Conservation (phyloP, 306 rosid genomes). For the Sindora glabra region DNA sequence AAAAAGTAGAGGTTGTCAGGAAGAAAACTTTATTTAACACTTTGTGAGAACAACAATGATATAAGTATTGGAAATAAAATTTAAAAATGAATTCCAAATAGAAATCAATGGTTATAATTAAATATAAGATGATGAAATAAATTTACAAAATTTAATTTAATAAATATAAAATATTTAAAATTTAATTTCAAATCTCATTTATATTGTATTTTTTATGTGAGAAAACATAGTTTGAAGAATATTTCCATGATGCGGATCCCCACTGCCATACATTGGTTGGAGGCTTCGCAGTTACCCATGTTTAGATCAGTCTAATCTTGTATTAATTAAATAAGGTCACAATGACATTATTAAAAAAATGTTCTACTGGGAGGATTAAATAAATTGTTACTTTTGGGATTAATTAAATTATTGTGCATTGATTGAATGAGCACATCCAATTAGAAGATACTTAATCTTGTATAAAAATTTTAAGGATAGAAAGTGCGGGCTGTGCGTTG, state of each 20-base stretch:
- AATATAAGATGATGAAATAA: no score
- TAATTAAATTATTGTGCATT: not conserved
- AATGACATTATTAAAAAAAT: conserved; percentile 20
- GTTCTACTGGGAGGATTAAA: conserved; percentile 16
- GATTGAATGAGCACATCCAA: not conserved
- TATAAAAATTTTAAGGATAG: not conserved
- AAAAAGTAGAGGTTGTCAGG: no score
- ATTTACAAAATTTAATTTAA: no score
- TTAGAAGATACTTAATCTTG: not conserved
- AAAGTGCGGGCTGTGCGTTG: conserved; percentile 23
- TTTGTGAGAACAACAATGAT: no score
- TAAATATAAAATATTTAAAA: no score
- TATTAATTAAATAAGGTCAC: conserved; percentile 23
- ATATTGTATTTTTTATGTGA: no score
- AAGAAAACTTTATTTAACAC: conserved; percentile 19
- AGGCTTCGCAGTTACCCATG: conserved; percentile 19
- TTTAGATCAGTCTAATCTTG: conserved; percentile 39
- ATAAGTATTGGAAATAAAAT: no score
- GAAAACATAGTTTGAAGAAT: conserved; percentile 25
- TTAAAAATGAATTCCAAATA: no score
- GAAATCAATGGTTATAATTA: no score
- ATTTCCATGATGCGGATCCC: conserved; percentile 37
- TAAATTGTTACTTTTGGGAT: conserved; percentile 17
- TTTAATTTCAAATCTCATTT: no score
- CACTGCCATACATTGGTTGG: conserved; percentile 36